phyloP scores from a whole-genome alignment of 2,329 filamentous ascomycete genomes.

The Diaporthe australafricana region DNA sequence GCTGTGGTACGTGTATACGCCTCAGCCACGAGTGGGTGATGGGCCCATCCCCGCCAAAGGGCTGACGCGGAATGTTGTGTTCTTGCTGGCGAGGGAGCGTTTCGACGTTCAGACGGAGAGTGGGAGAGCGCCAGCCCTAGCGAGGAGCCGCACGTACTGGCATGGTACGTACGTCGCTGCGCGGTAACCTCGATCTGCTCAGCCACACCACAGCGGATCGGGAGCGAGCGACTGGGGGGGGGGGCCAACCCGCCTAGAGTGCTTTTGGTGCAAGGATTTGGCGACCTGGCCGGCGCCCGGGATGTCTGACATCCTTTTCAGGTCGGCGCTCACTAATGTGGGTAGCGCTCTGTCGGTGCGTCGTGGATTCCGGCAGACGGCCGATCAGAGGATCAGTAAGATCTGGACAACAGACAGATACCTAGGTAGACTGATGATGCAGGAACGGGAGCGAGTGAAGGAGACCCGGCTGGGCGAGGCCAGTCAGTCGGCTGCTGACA shows the following conservation, averaged over 20 bases:
- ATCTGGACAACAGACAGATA: constrained; percentile 2
- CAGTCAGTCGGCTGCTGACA: not conserved
- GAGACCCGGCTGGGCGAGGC: not conserved
- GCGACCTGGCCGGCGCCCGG: not conserved
- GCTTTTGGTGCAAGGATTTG: not conserved
- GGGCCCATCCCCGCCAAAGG: not conserved
- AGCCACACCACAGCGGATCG: constrained; percentile 10
- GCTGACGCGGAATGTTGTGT: constrained; percentile 3
- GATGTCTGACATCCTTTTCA: constrained; percentile 7
- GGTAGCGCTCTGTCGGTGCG: constrained; percentile 11
- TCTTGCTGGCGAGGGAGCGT: constrained; percentile 1
- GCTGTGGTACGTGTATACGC: not conserved
- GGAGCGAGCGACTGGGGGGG: no score
- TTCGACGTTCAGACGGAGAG: constrained; percentile 16
- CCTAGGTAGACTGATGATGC: not conserved
- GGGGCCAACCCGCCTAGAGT: not conserved
- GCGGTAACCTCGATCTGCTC: constrained; percentile 9
- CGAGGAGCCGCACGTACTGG: constrained; percentile 8
- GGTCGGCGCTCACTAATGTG: constrained; percentile 15
- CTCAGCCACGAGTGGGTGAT: constrained; percentile 14
- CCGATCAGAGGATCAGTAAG: constrained; percentile 11
- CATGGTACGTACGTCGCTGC: not conserved
- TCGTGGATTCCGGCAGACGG: not conserved
- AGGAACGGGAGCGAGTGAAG: not conserved
- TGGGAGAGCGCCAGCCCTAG: constrained; percentile 16